Evolutionary conservation across 441 rosid species (phyloP).

Genomic region (Macaranga tanarius): DNA sequence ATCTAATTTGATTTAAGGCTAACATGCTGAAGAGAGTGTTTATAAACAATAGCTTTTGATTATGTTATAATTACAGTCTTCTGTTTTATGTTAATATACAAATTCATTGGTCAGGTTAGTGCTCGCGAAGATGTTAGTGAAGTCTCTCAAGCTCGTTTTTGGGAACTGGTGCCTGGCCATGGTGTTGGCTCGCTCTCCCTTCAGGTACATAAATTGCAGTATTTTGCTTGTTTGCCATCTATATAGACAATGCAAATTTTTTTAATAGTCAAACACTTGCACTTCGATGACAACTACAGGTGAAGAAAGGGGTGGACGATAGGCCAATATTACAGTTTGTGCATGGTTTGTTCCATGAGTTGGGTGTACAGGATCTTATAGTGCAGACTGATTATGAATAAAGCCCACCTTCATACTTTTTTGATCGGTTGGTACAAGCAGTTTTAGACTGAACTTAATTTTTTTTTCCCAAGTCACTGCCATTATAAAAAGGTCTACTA

Average conservation of each 20-base stretch:
- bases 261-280: background rate
- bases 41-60: background rate
- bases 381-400: slow-evolving; percentile 56
- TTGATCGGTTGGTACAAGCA: background rate
- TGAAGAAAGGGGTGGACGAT: slow-evolving; percentile 63
- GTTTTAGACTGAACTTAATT: slow-evolving; percentile 9
- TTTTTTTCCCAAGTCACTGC: too few relatives aligned
- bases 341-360: slow-evolving; percentile 69
- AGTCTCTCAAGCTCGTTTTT: slow-evolving; percentile 64
- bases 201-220: slow-evolving; percentile 42
- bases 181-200: slow-evolving; percentile 75
- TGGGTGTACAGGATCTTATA: slow-evolving; percentile 77
- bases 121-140: slow-evolving; percentile 72
- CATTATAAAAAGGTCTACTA: background rate
- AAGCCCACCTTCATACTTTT: background rate
- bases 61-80: background rate
- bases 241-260: background rate
- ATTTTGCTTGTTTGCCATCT: background rate
- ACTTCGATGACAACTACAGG: slow-evolving; percentile 36
- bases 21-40: background rate
- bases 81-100: background rate
- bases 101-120: slow-evolving; percentile 46
- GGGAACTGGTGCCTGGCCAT: slow-evolving; percentile 96
- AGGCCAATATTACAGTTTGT: slow-evolving; percentile 49
- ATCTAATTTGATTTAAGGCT: background rate